phyloP scores from a whole-genome alignment of 345 rosid genomes.

The Citrus reticulata region DNA sequence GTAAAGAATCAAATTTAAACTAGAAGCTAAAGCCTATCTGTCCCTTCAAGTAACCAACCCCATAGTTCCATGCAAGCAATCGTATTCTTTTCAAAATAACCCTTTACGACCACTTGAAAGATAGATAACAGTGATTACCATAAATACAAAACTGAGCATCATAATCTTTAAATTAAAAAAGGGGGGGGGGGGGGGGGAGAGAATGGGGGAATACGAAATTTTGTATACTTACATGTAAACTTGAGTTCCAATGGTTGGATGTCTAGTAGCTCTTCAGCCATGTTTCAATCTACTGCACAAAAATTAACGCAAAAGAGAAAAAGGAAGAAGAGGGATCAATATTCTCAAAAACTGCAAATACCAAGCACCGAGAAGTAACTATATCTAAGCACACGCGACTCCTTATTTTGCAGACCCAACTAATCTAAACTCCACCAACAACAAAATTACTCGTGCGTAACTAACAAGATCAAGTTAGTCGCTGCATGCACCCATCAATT shows the following conservation, averaged over 20 bases:
- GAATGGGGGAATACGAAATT: background rate
- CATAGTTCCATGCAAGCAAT: too few species aligned
- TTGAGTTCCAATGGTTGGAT: constrained; percentile 42
- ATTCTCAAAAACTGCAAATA: background rate
- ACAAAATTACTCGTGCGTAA: too few species aligned
- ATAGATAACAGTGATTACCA: background rate
- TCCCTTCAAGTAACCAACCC: too few species aligned
- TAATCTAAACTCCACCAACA: background rate
- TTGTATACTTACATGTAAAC: constrained; percentile 33
- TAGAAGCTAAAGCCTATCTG: background rate
- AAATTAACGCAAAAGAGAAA: background rate
- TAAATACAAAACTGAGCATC: background rate
- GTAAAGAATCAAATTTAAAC: background rate
- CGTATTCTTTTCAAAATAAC: background rate
- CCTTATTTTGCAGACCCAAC: background rate
- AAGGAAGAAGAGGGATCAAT: background rate
- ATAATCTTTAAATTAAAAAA: background rate
- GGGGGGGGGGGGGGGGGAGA: background rate
- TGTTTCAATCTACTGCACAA: constrained; percentile 14
- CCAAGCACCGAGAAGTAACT: background rate
- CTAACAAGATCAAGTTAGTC: background rate
- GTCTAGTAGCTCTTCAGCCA: constrained; percentile 46
- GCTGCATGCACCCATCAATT: background rate
- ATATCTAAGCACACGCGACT: background rate
- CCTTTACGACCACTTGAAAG: background rate